Evolutionary conservation across 2,329 filamentous ascomycete species (phyloP), one percentile per base, ranked within the genome.

Genomic region (Epichloe aotearoae): DNA sequence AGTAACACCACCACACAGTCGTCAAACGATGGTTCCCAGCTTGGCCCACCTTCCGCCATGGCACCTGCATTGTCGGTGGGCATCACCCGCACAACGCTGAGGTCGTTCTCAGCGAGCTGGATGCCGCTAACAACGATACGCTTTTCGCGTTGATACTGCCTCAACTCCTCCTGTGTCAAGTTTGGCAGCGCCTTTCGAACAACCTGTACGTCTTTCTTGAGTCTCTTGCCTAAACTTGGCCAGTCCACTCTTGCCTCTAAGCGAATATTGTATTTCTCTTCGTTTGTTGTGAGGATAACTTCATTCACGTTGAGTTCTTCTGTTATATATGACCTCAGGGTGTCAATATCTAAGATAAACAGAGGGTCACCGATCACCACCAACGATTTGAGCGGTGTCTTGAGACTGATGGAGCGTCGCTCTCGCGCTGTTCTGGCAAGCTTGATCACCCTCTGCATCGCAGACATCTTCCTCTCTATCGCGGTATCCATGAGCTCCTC

Each of bases 381-480:
- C 14, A 95, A 74, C 0, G 84, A 85, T 72, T 88, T 89, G 49
- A 95, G 71, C 7, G 89, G 89, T 7, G 83, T 89, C 72, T 94
- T 94, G 50, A 95, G 72, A 23, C 84, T 83, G 58, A 95, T 79
- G 41, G 80, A 82, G 52, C 84, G 79, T 45, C 86, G 80, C 66
- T 95, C 89, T 64, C 89, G 78, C 49, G 85, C 87, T 52, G 87
- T 78, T 62, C 89, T 79, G 26, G 80, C 86, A 53, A 95, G 76
- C 62, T 95, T 86, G 63, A 95, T 94, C 61, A 95, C 87, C 58
- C 82, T 84, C 65, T 95, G 88, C 88, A 95, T 95, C 33, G 86
- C 80, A 53, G 78, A 74, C 10, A 95, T 86, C 55, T 83, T 80
- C 55, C 88, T 77, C 70, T 95, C 88, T 45, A 95, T 82, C 20